Conservation (phyloP, 768 basidiomycete genomes). For the Tulasnella sp. region DNA sequence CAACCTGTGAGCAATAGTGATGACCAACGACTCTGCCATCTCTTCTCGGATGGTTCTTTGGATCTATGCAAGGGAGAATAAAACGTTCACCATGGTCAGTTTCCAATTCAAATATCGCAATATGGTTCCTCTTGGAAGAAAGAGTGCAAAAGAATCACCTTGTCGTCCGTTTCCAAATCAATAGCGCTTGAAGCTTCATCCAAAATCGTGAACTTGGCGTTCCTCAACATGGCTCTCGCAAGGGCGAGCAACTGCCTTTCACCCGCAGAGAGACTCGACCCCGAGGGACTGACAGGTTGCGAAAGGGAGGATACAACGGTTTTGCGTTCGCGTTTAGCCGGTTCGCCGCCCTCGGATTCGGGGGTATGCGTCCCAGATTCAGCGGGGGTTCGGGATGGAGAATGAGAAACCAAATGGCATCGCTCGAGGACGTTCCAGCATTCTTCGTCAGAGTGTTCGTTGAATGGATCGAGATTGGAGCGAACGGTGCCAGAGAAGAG, state of each 20-base stretch:
- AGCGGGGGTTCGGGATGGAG: constrained; percentile 28
- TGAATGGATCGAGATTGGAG: constrained; percentile 35
- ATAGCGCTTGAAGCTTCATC: constrained; percentile 76
- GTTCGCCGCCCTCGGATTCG: background rate
- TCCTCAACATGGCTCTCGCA: constrained; percentile 56
- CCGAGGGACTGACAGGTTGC: constrained; percentile 53
- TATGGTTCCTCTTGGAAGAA: too few relatives aligned
- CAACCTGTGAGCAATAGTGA: constrained; percentile 77
- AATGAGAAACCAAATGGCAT: background rate
- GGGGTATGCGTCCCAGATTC: constrained; percentile 25
- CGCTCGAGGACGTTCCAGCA: constrained; percentile 73
- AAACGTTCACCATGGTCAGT: too few relatives aligned
- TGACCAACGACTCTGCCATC: constrained; percentile 59
- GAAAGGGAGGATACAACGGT: constrained; percentile 38
- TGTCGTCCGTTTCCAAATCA: constrained; percentile 59
- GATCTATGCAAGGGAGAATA: constrained; percentile 34
- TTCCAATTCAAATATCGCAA: too few relatives aligned
- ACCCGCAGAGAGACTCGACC: constrained; percentile 55
- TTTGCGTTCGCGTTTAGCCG: background rate
- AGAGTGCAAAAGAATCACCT: constrained; percentile 41
- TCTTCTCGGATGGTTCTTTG: constrained; percentile 68
- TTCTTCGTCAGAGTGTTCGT: constrained; percentile 69
- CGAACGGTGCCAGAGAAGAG: constrained; percentile 71
- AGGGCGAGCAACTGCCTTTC: constrained; percentile 69
- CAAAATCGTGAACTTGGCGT: constrained; percentile 61